Percentiles rank a stretch among this genome's conserved stretches.
Conservation (phyloP, 2,329 filamentous ascomycete species). For the Exserohilum turcica region DNA sequence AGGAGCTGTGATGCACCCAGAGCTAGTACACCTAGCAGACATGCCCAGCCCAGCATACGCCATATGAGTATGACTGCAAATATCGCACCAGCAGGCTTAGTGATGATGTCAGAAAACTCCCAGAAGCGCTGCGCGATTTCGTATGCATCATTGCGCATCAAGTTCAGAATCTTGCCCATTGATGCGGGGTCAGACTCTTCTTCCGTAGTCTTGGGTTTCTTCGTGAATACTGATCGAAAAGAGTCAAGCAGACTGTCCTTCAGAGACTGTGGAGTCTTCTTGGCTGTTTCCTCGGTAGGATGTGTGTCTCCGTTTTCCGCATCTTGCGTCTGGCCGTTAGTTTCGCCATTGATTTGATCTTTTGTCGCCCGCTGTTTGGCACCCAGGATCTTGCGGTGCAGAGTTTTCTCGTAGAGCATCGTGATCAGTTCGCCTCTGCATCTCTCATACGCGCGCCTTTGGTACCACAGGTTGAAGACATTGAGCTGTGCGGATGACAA, state of each 20-base stretch:
- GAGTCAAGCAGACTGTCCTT: constrained; percentile 14
- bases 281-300: constrained; percentile 8
- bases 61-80: constrained; percentile 76
- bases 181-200: constrained; percentile 66
- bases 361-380: constrained; percentile 39
- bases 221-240: constrained; percentile 24
- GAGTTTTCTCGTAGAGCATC: constrained; percentile 79
- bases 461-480: constrained; percentile 78
- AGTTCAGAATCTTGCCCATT: constrained; percentile 87
- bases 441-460: constrained; percentile 81
- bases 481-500: constrained; percentile 67
- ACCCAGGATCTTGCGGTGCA: constrained; percentile 64
- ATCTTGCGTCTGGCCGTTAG: constrained; percentile 19
- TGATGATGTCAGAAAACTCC: constrained; percentile 79
- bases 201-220: constrained; percentile 32
- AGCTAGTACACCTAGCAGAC: constrained; percentile 72
- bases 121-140: constrained; percentile 84
- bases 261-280: constrained; percentile 4
- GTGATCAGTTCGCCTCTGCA: constrained; percentile 85
- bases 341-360: constrained; percentile 25
- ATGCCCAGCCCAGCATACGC: constrained; percentile 79
- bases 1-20: constrained; percentile 70
- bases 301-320: constrained; percentile 22
- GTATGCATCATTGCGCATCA: constrained; percentile 82
- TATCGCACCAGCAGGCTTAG: constrained; percentile 76